Percentiles rank a stretch among this genome's conserved stretches.
Conservation (phyloP, 306 rosid genomes). For the Pachyrhizus erosus region DNA sequence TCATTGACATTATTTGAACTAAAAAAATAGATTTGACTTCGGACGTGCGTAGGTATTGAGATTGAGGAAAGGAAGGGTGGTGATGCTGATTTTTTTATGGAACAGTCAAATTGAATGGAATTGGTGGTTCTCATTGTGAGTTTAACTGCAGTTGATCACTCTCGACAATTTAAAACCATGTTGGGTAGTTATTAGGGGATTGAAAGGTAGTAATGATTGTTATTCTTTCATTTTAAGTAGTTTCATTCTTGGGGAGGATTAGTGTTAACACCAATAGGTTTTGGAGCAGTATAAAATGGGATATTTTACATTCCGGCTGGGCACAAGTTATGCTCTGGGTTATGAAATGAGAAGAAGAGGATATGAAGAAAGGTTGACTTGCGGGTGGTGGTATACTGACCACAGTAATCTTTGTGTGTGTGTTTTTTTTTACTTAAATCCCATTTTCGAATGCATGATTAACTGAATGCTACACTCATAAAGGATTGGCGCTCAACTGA, state of each 20-base stretch:
- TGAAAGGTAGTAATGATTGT: neutral
- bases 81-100: neutral
- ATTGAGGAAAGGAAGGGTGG: conserved; percentile 6
- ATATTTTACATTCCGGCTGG: neutral
- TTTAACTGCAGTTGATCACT: neutral
- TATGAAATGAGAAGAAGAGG: neutral
- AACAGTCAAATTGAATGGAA: neutral
- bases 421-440: neutral
- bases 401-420: neutral
- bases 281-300: neutral
- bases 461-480: neutral
- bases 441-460: neutral
- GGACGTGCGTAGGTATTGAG: neutral
- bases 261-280: conserved; percentile 1
- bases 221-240: neutral
- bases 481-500: neutral
- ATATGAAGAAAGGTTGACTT: neutral
- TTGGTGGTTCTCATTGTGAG: neutral
- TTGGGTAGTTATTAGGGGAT: neutral
- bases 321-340: neutral
- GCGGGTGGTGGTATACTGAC: neutral
- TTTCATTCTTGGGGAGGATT: neutral
- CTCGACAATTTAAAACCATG: neutral
- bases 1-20: neutral
- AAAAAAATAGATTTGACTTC: neutral